Evolutionary conservation across 2,329 filamentous ascomycete genomes (phyloP), one percentile per base, ranked within the genome.

Genomic region (Acarospora socialis): DNA sequence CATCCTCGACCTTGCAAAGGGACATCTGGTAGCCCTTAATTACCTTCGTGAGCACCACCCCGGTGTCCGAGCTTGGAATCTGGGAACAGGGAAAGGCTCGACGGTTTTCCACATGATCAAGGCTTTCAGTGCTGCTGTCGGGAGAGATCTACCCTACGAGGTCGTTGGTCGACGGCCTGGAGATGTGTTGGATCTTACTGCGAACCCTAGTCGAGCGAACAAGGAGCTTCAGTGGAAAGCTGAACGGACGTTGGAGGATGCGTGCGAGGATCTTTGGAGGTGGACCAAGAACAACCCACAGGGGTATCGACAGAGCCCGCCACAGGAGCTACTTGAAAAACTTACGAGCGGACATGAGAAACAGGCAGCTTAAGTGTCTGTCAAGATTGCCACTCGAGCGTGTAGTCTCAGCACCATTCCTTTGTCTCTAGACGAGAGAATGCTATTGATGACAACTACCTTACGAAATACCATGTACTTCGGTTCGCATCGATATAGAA

Each of bases 21-120:
- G 86, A 39, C 86, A 94, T 56, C 65, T 93, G 36, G 72, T 81
- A 37, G 90, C 92, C 14, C 77, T 98, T 46, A 84, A 90, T 62
- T 82, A 92, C 62, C 77, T 94, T 30, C 79, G 80, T 46, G 69
- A 80, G 43, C 64, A 87, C 45, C 71, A 83, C 48, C 87, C 90
- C 12, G 90, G 90, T 35, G 81, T 94, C 44, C 80, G 82, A 54
- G 86, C 84, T 35, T 98, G 87, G 87, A 98, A 98, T 61, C 57
- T 98, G 45, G 92, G 92, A 36, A 93, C 86, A 1, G 90, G 90
- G 39, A 82, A 79, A 46, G 90, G 90, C 46, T 92, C 80, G 59
- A 98, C 90, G 14, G 90, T 98, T 35, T 90, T 86, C 52, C 86
- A 98, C 55, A 98, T 98, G 65, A 77, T 98, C 70, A 82, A 87